These are phyloP conservation scores for Eremothecium sinecaudum DNA, from an alignment of 1,139 yeast species.

Conservation along the genomic window DNA sequence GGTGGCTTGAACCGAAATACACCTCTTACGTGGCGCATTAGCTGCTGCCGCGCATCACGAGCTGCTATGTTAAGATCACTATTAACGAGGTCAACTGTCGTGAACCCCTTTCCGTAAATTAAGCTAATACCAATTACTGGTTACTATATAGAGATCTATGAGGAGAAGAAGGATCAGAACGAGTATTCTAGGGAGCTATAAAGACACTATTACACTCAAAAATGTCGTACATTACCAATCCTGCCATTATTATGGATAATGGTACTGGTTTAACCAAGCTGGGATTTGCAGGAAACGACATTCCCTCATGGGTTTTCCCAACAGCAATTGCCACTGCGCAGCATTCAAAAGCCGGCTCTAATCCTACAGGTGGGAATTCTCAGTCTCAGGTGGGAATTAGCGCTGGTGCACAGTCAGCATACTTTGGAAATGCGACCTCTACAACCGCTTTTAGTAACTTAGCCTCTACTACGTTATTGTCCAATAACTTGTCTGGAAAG, in stretches of 20 bases:
- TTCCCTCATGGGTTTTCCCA: conserved; percentile 95
- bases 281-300: conserved; percentile 97
- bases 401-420: conserved; percentile 27
- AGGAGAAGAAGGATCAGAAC: too few relatives aligned
- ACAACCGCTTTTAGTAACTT: conserved; percentile 28
- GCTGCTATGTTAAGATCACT: too few relatives aligned
- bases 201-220: too few relatives aligned
- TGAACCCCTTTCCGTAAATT: too few relatives aligned
- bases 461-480: conserved; percentile 29
- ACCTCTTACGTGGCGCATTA: too few relatives aligned
- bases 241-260: conserved; percentile 87
- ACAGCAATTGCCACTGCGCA: conserved; percentile 83
- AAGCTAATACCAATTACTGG: too few relatives aligned
- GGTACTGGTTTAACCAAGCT: conserved; percentile 97
- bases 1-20: too few relatives aligned
- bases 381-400: conserved; percentile 21
- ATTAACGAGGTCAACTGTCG: too few relatives aligned
- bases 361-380: conserved; percentile 16
- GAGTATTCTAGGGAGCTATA: too few relatives aligned
- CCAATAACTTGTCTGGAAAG: conserved; percentile 52
- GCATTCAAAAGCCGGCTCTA: conserved; percentile 30
- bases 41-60: too few relatives aligned
- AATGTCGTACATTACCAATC: conserved; percentile 50
- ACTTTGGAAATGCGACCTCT: conserved; percentile 30
- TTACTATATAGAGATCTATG: too few relatives aligned